Conservation (phyloP, 768 basidiomycete species). For the Hortiboletus campestris region DNA sequence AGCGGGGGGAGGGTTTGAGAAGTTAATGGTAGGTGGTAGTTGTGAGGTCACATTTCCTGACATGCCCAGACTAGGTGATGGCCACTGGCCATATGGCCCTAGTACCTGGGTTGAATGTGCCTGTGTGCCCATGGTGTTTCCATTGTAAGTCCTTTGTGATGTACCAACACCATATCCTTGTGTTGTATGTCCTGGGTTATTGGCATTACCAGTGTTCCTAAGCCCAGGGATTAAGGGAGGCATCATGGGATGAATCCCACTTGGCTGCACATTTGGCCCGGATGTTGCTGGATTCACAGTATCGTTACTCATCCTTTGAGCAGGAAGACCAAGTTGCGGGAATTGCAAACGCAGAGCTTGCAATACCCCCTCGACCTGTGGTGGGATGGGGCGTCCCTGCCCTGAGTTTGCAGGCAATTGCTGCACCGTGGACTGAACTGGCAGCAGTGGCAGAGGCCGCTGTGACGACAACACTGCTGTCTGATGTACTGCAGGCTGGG, state of each 20-base stretch:
- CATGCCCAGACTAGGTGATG: background rate
- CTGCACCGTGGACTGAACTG: constrained; percentile 1
- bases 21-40: background rate
- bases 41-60: constrained; percentile 3
- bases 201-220: background rate
- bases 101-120: constrained; percentile 4
- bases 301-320: background rate
- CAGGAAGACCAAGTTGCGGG: constrained; percentile 4
- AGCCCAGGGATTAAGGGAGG: background rate
- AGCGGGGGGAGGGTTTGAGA: background rate
- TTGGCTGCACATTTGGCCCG: background rate
- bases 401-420: background rate
- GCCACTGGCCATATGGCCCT: background rate
- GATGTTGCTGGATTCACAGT: background rate
- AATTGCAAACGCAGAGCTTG: constrained; percentile 14
- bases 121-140: background rate
- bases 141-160: constrained; percentile 2
- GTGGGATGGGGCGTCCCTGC: constrained; percentile 2
- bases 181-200: background rate
- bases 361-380: constrained; percentile 16
- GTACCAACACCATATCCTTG: constrained; percentile 8
- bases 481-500: background rate
- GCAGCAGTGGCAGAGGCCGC: background rate
- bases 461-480: background rate
- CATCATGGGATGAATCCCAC: background rate